Evolutionary conservation across 2,329 filamentous ascomycete species (phyloP).

Genomic region (Didymella segeticola): DNA sequence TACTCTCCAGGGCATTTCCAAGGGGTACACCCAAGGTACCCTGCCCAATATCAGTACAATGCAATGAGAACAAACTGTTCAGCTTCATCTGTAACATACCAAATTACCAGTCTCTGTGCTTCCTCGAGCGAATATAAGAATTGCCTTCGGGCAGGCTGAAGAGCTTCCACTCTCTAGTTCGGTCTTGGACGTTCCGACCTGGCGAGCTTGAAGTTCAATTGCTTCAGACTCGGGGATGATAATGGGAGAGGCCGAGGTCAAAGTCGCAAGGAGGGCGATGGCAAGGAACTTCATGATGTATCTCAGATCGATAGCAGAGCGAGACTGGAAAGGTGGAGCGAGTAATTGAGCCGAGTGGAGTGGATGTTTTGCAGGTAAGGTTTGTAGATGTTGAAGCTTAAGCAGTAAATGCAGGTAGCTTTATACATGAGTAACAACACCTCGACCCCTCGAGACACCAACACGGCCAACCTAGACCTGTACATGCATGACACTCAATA

Average conservation of each 20-base stretch:
- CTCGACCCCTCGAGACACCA: too few species aligned
- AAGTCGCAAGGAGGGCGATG: conserved; percentile 17
- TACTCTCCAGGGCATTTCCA: conserved; percentile 28
- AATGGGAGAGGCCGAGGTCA: conserved; percentile 21
- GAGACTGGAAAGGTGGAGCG: neutral
- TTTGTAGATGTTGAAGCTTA: neutral
- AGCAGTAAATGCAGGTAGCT: neutral
- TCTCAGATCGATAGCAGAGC: neutral
- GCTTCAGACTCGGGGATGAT: neutral
- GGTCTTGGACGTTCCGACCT: conserved; percentile 18
- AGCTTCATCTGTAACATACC: conserved; percentile 25
- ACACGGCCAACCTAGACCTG: too few species aligned
- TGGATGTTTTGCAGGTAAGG: neutral
- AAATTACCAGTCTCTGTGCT: conserved; percentile 36
- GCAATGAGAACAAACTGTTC: too few species aligned
- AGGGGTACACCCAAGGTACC: conserved; percentile 30
- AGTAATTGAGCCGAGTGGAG: neutral
- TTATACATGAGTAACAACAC: too few species aligned
- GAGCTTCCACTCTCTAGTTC: conserved; percentile 35
- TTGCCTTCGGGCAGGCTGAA: conserved; percentile 33
- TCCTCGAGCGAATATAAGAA: conserved; percentile 38
- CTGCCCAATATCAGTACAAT: conserved; percentile 8
- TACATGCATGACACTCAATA: neutral
- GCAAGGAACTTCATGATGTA: conserved; percentile 28
- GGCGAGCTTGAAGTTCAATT: conserved; percentile 19